Conservation (phyloP, 1,284 basidiomycete species). For the Boletus mariae region DNA sequence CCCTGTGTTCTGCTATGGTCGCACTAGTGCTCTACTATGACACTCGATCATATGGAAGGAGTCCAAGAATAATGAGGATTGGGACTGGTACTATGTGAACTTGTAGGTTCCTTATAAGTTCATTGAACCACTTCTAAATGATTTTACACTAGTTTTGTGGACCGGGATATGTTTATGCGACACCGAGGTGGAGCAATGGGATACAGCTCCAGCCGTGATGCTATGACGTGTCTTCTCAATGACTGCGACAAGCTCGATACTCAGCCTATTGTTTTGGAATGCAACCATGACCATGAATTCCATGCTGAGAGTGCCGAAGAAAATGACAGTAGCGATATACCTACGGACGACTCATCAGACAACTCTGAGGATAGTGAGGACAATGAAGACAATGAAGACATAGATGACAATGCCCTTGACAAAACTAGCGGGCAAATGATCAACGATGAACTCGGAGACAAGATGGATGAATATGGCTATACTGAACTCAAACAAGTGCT, state of each 20-base stretch:
- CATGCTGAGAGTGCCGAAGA: neutral
- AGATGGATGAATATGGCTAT: conserved; percentile 9
- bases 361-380: neutral
- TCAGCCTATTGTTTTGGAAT: neutral
- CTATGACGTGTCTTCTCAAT: neutral
- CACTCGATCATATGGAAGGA: neutral
- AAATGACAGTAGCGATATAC: neutral
- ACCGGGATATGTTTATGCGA: neutral
- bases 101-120: neutral
- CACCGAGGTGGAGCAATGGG: neutral
- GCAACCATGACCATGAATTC: neutral
- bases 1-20: conserved; percentile 1
- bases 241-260: conserved; percentile 1
- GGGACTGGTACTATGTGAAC: neutral
- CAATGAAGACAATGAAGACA: neutral
- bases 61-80: neutral
- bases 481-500: conserved; percentile 1
- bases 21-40: neutral
- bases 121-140: neutral
- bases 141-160: neutral
- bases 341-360: neutral
- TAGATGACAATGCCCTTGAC: neutral
- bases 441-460: neutral
- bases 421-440: neutral
- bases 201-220: neutral